A percentile compares a stretch with the other conserved stretches of the same genome.
These are phyloP conservation scores for Bolboschoenoplectus hybrid DNA, from an alignment of 202 grass and related monocot species.

Conservation along the genomic window DNA sequence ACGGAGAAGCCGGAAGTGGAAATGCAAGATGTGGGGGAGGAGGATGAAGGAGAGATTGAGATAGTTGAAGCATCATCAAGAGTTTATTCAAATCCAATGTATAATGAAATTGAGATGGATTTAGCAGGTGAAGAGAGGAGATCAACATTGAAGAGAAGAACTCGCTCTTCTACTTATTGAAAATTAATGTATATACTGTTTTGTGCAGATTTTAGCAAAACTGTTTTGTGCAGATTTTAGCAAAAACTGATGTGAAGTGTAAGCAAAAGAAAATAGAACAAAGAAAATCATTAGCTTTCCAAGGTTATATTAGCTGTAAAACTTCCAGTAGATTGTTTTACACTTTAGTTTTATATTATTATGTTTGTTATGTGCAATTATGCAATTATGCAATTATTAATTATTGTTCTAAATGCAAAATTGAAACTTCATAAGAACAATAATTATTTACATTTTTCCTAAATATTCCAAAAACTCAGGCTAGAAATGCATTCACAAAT, in stretches of 20 bases:
- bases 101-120: slow-evolving; percentile 38
- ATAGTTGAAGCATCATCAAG: slow-evolving; percentile 21
- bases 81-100: slow-evolving; percentile 45
- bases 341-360: too few relatives aligned
- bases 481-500: too few relatives aligned
- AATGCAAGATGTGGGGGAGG: not conserved
- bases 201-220: not conserved
- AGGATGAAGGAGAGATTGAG: slow-evolving; percentile 44
- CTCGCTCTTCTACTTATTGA: slow-evolving; percentile 58
- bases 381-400: too few relatives aligned
- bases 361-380: too few relatives aligned
- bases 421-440: too few relatives aligned
- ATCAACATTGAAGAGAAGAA: slow-evolving; percentile 60
- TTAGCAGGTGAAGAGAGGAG: slow-evolving; percentile 36
- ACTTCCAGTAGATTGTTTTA: too few relatives aligned
- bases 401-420: too few relatives aligned
- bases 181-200: not conserved
- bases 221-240: not conserved
- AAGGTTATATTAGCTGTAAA: too few relatives aligned
- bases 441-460: too few relatives aligned
- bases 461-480: too few relatives aligned
- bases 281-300: not conserved
- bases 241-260: not conserved
- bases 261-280: not conserved
- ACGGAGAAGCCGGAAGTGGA: slow-evolving; percentile 39